These are phyloP conservation scores for Echria macrotheca DNA, from an alignment of 495 filamentous ascomycete genomes.

Conservation along the genomic window DNA sequence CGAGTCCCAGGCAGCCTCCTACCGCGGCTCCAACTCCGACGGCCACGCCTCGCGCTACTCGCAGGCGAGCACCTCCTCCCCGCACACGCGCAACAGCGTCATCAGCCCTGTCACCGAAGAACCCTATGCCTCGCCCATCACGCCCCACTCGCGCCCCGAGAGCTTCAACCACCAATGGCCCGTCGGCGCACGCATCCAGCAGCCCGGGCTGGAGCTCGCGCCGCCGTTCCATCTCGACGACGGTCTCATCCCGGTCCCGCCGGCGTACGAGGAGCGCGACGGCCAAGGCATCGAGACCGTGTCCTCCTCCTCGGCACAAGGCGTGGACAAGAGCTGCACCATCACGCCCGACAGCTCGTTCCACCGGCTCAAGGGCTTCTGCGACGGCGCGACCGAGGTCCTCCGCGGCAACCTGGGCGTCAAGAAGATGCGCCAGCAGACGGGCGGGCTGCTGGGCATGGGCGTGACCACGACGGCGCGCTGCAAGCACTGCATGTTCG, in stretches of 20 bases:
- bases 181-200: no score
- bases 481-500: slow-evolving; percentile 36
- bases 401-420: slow-evolving; percentile 32
- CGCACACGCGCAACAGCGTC: no score
- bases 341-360: slow-evolving; percentile 34
- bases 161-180: no score
- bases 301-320: no score
- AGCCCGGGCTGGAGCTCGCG: not conserved
- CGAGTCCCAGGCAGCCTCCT: slow-evolving; percentile 18
- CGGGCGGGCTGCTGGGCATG: slow-evolving; percentile 22
- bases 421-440: slow-evolving; percentile 32
- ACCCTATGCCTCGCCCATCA: not conserved
- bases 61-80: no score
- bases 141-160: no score
- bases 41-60: no score
- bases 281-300: no score
- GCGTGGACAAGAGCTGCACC: no score
- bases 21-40: not conserved
- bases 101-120: not conserved
- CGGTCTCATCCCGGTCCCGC: slow-evolving; percentile 34
- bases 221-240: no score
- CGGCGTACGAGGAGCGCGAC: no score
- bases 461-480: slow-evolving; percentile 28
- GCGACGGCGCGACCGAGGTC: slow-evolving; percentile 36
- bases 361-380: slow-evolving; percentile 38